Evolutionary conservation across 352 stramenopile genomes (phyloP), one percentile per base, ranked within the genome.

Genomic region (Globisporangium heterothallicum): DNA sequence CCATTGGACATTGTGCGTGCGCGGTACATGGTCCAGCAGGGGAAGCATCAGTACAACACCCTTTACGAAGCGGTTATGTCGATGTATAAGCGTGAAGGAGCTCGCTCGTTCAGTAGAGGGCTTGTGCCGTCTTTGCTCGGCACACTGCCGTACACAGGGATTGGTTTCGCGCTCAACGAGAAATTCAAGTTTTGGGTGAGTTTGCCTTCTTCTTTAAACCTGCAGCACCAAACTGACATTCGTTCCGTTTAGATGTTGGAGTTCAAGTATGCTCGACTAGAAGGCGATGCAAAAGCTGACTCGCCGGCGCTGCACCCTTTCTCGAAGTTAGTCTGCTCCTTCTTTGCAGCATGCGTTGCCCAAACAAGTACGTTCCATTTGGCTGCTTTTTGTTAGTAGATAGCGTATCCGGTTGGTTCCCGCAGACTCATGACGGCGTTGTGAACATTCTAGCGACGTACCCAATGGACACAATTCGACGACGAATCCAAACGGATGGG

Each of bases 1-100:
- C 84, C 84, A 35, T 64, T 94, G 19, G 84, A 94, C 58, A 87
- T 91, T 53, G 66, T 94, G 25, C 75, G 84, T 0, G 82, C 83
- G 16, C 73, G 83, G 16, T 94, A 91, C 56, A 90, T 92, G 80
- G 83, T 94, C 45, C 83, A 94, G 71, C 83, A 91, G 53, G 80
- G 80, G 1, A 87, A 83, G 35, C 68, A 84, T 47, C 75, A 84
- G 36, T 91, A 90, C 63, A 73, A 60, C 4, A 89, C 72, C 22
- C 67, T 94, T 10, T 83, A 66, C 6, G 68, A 94, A 40, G 80
- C 78, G 0, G 72, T 94, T 9, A 21, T 59, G 14, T 65, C 72
- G 13, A 94, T 94, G 83, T 94, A 94, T 58, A 80, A 75, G 46
- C 60, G 75, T 14, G 83, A 88, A 19, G 84, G 84, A 1, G 46